phyloP scores from a whole-genome alignment of 2,329 filamentous ascomycete genomes.

The Hansfordia pulvinata region DNA sequence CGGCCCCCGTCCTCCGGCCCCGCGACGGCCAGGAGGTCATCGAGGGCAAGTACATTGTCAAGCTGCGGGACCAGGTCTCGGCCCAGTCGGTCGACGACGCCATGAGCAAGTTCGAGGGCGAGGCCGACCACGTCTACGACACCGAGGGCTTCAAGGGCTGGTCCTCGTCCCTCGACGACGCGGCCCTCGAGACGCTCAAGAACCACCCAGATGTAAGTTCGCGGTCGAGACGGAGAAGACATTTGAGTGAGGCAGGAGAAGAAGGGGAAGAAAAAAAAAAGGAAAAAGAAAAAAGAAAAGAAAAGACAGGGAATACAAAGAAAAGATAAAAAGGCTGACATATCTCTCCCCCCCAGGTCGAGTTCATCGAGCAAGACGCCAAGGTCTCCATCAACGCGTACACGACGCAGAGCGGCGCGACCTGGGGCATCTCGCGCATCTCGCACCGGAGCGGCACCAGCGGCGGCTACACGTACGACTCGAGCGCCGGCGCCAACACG shows the following conservation, averaged over 20 bases:
- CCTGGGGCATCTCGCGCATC: slow-evolving; percentile 1
- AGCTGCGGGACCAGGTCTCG: slow-evolving; percentile 22
- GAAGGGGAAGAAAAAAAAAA: too few relatives aligned
- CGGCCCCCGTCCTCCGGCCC: slow-evolving; percentile 16
- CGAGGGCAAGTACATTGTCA: slow-evolving; percentile 30
- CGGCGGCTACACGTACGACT: slow-evolving; percentile 13
- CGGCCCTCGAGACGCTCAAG: slow-evolving; percentile 25
- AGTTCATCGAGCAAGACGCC: slow-evolving; percentile 19
- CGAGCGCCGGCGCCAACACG: slow-evolving; percentile 9
- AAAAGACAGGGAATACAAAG: too few relatives aligned
- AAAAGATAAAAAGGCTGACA: too few relatives aligned
- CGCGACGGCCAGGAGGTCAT: slow-evolving; percentile 14
- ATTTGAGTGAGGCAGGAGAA: too few relatives aligned
- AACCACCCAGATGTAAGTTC: slow-evolving; percentile 23
- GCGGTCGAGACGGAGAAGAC: slow-evolving; percentile 1
- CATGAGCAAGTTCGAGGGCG: slow-evolving; percentile 10
- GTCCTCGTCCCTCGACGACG: slow-evolving; percentile 25
- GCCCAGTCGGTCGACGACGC: slow-evolving; percentile 17
- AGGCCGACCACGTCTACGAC: slow-evolving; percentile 18
- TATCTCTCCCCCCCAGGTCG: slow-evolving; percentile 12
- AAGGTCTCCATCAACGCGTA: slow-evolving; percentile 3
- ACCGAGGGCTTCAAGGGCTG: slow-evolving; percentile 25
- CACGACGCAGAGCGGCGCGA: slow-evolving; percentile 1
- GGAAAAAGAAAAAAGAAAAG: too few relatives aligned
- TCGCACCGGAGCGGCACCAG: not conserved